A percentile compares a stretch with the other conserved stretches of the same genome.
Conservation (phyloP, 139 green algal species). For the Choricystis sp. region DNA sequence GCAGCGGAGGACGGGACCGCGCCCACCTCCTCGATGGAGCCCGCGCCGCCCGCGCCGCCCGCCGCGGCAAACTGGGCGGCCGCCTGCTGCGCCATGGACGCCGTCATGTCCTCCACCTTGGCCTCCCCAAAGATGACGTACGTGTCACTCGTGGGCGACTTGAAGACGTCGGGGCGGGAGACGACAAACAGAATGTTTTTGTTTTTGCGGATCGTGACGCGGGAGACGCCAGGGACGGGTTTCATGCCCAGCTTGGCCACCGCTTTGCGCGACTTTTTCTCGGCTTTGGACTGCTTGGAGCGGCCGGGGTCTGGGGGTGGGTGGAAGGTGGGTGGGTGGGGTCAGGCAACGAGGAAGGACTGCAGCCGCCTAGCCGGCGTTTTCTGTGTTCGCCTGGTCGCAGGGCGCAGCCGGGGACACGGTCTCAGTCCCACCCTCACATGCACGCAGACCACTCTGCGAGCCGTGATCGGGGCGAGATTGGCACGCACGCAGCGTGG, state of each 20-base stretch:
- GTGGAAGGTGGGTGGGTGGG: neutral
- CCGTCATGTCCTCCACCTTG: constrained; percentile 96
- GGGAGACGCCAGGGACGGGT: constrained; percentile 68
- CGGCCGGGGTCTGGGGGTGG: constrained; percentile 13
- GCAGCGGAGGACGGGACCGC: neutral
- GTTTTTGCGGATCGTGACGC: constrained; percentile 96
- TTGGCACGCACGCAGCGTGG: neutral
- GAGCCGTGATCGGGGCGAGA: neutral
- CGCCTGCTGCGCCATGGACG: constrained; percentile 52
- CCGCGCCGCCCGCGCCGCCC: neutral
- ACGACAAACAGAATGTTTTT: constrained; percentile 99
- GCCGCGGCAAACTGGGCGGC: constrained; percentile 71
- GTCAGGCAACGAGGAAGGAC: neutral
- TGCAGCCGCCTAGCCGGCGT: neutral
- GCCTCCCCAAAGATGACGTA: constrained; percentile 99
- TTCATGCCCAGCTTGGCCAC: constrained; percentile 99
- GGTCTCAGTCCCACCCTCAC: constrained; percentile 2
- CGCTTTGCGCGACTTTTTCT: constrained; percentile 98
- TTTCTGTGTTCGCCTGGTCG: too few relatives aligned
- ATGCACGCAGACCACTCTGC: neutral
- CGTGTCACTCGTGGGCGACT: constrained; percentile 84
- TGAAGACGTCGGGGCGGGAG: constrained; percentile 91
- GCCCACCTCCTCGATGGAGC: constrained; percentile 14
- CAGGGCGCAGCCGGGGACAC: too few relatives aligned
- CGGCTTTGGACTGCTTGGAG: constrained; percentile 81